Evolutionary conservation across 192 early-diverging fungal genomes (phyloP).

Genomic region (Rhizoclosmatium globosum): DNA sequence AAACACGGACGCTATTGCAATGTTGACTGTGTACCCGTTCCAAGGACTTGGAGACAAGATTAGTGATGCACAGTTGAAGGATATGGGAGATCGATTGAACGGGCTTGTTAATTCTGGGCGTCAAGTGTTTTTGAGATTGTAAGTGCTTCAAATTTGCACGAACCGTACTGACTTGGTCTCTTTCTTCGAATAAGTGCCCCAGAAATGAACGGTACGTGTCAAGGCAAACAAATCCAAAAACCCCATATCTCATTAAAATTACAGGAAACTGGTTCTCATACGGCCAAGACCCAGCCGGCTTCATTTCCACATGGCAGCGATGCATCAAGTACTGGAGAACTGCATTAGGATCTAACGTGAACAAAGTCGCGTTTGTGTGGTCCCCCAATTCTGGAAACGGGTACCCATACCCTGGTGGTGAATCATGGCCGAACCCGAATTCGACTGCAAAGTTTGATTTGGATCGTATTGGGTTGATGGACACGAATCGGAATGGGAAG

Average conservation of each 20-base stretch:
- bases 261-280: slow-evolving; percentile 11
- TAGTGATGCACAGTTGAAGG: slow-evolving; percentile 16
- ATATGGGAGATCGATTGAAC: neutral
- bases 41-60: slow-evolving; percentile 29
- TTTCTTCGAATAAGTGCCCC: neutral
- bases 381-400: slow-evolving; percentile 37
- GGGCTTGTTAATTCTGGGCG: neutral
- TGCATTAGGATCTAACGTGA: neutral
- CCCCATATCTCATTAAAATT: too few relatives aligned
- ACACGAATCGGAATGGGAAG: slow-evolving; percentile 20
- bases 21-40: slow-evolving; percentile 31
- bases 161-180: neutral
- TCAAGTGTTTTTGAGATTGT: slow-evolving; percentile 20
- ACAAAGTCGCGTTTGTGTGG: slow-evolving; percentile 24
- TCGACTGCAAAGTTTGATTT: slow-evolving; percentile 1
- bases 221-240: neutral
- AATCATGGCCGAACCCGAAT: slow-evolving; percentile 2
- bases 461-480: slow-evolving; percentile 8
- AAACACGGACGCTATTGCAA: slow-evolving; percentile 20
- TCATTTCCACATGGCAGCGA: slow-evolving; percentile 10
- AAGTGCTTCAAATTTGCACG: neutral
- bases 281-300: slow-evolving; percentile 5
- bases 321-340: slow-evolving; percentile 14
- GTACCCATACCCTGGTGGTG: slow-evolving; percentile 18
- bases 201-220: slow-evolving; percentile 21